Conservation (phyloP, 495 filamentous ascomycete genomes). For the Podospora pseudoanserina region DNA sequence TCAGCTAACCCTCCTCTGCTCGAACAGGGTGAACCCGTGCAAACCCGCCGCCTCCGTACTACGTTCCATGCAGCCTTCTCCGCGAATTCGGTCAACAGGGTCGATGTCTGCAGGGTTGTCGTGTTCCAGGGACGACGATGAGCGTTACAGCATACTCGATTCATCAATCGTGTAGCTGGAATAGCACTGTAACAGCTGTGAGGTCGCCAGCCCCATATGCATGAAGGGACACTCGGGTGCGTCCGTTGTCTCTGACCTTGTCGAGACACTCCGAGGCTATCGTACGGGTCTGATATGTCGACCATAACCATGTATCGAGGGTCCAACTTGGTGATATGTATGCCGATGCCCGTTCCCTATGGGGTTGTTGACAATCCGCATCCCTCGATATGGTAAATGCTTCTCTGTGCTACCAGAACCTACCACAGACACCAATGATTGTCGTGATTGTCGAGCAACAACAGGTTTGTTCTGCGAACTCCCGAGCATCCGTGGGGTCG, state of each 20-base stretch:
- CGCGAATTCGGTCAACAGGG: not conserved
- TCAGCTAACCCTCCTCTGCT: not conserved
- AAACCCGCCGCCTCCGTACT: not conserved
- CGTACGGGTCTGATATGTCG: not conserved
- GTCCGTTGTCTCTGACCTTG: slow-evolving; percentile 8
- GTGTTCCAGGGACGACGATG: not conserved
- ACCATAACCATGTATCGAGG: not conserved
- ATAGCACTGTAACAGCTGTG: not conserved
- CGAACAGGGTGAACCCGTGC: not conserved
- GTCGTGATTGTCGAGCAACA: not conserved
- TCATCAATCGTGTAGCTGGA: slow-evolving; percentile 4
- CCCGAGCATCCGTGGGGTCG: not conserved
- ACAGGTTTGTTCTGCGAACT: not conserved
- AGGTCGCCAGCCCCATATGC: not conserved
- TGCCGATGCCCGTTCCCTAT: not conserved
- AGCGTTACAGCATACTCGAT: not conserved
- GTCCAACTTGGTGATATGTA: not conserved
- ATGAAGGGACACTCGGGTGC: slow-evolving; percentile 6
- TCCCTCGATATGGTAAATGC: not conserved
- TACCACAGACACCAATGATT: not conserved
- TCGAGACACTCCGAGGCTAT: not conserved
- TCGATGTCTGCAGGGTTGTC: slow-evolving; percentile 4
- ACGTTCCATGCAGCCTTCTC: slow-evolving; percentile 12
- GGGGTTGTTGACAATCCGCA: not conserved
- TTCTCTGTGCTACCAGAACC: not conserved